Evolutionary conservation across 176 grass and related monocot genomes (phyloP), one percentile per base, ranked within the genome.

Genomic region (Chloris gayana): DNA sequence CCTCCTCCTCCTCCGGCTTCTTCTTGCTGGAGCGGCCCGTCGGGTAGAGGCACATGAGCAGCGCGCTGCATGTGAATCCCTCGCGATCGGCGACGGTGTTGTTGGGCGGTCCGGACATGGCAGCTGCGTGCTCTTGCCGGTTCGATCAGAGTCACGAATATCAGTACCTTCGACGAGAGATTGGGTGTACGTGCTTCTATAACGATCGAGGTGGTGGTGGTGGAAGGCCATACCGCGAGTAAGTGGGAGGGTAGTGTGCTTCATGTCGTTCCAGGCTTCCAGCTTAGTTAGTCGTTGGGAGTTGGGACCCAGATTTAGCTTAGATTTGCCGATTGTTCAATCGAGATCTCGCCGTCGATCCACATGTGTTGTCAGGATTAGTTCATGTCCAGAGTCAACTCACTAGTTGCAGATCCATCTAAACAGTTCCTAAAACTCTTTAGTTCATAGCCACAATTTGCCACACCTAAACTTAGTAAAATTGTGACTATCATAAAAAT

Each of bases 41-140:
- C 5, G 64, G 33, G 51, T 53, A 80, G 24, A 88, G 41, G 87
- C 87, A 89, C 70, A 72, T 67, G 80, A 88, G 22, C 71, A 89
- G 53, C 63, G 82, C 58, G 76, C 76, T 30, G 77, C 87, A 89
- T 7, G 76, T 89, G 82, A 89, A 84, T 33, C 26, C 77, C 76
- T 22, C 18, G 27, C 33, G 3, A 14, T 33, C 76, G 76, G 87
- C 25, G 25, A 69, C 71, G 34, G 87, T 53, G 11, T 64, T 22
- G 53, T 57, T 22, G 63, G 76, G 26, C 64, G 33, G 22, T 38
- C 25, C 76, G 64, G 87, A 46, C 86, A 88, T 88, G 34, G 41
- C 35, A 27, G 37, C 74, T 58, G 70, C 57, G 26, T 21, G 72
- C 69, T 82, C 69, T 81, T 18, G 67, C 74, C 27, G 34, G 59